Percentiles rank a stretch among this genome's conserved stretches.
Conservation (phyloP, 2,329 filamentous ascomycete species). For the Trichoderma asperellum region DNA sequence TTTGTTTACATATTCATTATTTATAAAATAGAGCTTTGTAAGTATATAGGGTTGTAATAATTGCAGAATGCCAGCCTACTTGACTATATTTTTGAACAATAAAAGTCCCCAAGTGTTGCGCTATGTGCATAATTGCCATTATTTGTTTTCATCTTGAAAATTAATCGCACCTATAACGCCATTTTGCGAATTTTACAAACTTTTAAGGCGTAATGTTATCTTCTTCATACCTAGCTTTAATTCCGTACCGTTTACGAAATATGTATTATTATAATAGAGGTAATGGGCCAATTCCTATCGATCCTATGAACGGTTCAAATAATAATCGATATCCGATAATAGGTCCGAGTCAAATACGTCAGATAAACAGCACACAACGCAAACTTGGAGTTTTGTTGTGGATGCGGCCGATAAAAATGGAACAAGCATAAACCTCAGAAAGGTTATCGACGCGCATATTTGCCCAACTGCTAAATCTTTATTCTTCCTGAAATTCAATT, state of each 20-base stretch:
- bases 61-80: background rate
- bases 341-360: constrained; percentile 73
- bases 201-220: too few species aligned
- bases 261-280: too few species aligned
- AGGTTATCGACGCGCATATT: background rate
- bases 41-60: background rate
- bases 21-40: background rate
- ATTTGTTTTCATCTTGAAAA: background rate
- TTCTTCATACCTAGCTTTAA: too few species aligned
- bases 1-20: background rate
- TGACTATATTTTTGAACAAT: background rate
- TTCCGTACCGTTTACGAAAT: too few species aligned
- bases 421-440: constrained; percentile 61
- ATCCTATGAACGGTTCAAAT: constrained; percentile 73
- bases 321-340: constrained; percentile 75
- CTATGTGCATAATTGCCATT: background rate
- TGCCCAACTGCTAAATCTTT: background rate
- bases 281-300: constrained; percentile 61
- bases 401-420: constrained; percentile 69
- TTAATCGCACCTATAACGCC: background rate
- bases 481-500: background rate
- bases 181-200: background rate
- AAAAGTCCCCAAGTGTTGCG: background rate
- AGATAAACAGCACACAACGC: constrained; percentile 67
- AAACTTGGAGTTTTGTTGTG: constrained; percentile 53